Evolutionary conservation across 2,329 filamentous ascomycete species (phyloP), one percentile per base, ranked within the genome.

Genomic region (Penicillium italicum): DNA sequence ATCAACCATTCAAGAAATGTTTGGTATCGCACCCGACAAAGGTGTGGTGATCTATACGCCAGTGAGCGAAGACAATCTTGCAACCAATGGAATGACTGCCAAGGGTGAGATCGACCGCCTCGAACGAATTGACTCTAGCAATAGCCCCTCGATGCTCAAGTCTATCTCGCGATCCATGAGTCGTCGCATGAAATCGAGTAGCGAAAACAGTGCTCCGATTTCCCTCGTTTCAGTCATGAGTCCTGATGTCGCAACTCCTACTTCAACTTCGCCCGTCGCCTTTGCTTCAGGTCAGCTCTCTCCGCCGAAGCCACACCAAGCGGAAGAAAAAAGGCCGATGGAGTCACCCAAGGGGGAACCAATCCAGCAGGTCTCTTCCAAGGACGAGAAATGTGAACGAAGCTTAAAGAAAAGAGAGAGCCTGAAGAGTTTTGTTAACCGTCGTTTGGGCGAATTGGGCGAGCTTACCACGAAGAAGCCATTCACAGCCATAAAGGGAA

Each of bases 11-110:
- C 80, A 85, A 14, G 87, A 90, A 24, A 79, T 85, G 0, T 77
- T 96, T 0, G 82, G 83, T 2, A 89, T 96, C 3, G 66, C 79
- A 0, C 72, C 85, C 0, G 77, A 83, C 1, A 82, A 90, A 37
- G 91, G 91, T 1, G 80, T 91, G 33, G 74, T 96, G 53, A 85
- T 86, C 33, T 96, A 93, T 65, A 74, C 85, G 7, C 76, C 87
- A 1, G 82, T 90, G 5, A 71, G 81, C 0, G 89, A 93, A 65
- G 87, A 90, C 53, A 87, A 88, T 59, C 74, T 90, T 16, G 90
- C 88, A 0, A 85, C 80, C 50, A 86, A 86, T 50, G 87, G 89
- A 11, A 85, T 79, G 61, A 96, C 90, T 0, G 76, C 89, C 16
- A 78, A 84, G 18, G 84, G 85, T 12, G 85, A 89, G 64, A 84